Evolutionary conservation across 2,329 filamentous ascomycete species (phyloP).

Genomic region (Pyrenophora graminea): DNA sequence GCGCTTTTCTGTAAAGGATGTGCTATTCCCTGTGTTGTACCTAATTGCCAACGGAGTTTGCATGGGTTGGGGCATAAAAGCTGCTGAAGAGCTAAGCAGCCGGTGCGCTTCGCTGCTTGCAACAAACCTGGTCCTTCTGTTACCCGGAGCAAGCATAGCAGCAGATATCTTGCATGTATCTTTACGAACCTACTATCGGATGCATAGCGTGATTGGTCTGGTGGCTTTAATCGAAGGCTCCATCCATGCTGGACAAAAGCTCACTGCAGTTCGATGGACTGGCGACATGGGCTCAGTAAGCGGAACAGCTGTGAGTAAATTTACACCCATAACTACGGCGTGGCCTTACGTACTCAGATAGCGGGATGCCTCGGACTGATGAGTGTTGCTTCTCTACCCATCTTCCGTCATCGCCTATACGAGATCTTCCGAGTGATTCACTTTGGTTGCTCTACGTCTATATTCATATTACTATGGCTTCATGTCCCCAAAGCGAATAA

Average conservation of each 20-base stretch:
- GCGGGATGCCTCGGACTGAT: conserved; percentile 6
- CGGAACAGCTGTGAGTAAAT: background rate
- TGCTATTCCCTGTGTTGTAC: conserved; percentile 3
- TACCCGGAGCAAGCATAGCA: conserved; percentile 6
- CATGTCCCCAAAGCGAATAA: conserved; percentile 7
- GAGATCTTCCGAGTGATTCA: conserved; percentile 10
- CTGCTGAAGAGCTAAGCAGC: conserved; percentile 12
- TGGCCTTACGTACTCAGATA: background rate
- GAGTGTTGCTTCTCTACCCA: conserved; percentile 6
- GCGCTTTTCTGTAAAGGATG: background rate
- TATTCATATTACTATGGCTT: conserved; percentile 16
- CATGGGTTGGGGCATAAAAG: conserved; percentile 4
- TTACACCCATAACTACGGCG: background rate
- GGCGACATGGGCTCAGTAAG: background rate
- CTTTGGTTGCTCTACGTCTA: conserved; percentile 12
- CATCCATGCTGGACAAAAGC: conserved; percentile 6
- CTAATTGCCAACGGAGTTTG: conserved; percentile 11
- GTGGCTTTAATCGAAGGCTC: conserved; percentile 10
- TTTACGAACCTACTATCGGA: conserved; percentile 3
- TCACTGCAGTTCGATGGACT: background rate
- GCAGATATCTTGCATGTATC: conserved; percentile 14
- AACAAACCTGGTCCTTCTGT: conserved; percentile 16
- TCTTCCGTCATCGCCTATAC: conserved; percentile 4
- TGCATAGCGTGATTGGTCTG: conserved; percentile 7
- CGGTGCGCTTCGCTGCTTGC: conserved; percentile 10